Evolutionary conservation across 805 yeast genomes (phyloP).

Genomic region (Cyberlindnera mycetangii): DNA sequence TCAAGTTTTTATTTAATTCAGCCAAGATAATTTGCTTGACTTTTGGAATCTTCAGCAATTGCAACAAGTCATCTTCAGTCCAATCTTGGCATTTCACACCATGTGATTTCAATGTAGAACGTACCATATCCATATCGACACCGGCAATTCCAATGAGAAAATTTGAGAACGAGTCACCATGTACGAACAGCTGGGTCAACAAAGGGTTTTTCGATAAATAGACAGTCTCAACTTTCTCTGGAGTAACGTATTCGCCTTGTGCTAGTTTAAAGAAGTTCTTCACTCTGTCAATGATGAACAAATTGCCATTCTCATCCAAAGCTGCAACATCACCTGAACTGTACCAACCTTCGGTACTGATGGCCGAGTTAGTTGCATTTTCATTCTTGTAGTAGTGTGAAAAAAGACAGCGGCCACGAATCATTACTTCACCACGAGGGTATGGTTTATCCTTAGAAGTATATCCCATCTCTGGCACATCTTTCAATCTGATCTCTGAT

Average conservation of each 20-base stretch:
- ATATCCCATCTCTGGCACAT: slow-evolving; percentile 57
- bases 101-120: background rate
- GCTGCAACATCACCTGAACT: slow-evolving; percentile 54
- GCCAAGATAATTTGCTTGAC: slow-evolving; percentile 9
- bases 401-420: slow-evolving; percentile 52
- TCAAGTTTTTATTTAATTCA: slow-evolving; percentile 10
- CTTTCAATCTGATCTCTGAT: slow-evolving; percentile 49
- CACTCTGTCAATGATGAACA: slow-evolving; percentile 57
- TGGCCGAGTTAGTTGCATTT: slow-evolving; percentile 21
- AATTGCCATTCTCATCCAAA: slow-evolving; percentile 42
- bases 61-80: slow-evolving; percentile 13
- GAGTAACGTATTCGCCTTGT: slow-evolving; percentile 57
- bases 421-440: slow-evolving; percentile 49
- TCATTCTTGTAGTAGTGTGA: slow-evolving; percentile 23
- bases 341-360: slow-evolving; percentile 53
- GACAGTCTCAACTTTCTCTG: slow-evolving; percentile 59
- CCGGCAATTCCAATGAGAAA: slow-evolving; percentile 55
- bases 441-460: slow-evolving; percentile 34
- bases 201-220: slow-evolving; percentile 43
- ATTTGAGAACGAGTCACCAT: slow-evolving; percentile 51
- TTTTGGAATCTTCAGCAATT: slow-evolving; percentile 9
- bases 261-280: slow-evolving; percentile 62
- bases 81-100: slow-evolving; percentile 3
- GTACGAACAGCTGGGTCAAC: slow-evolving; percentile 46
- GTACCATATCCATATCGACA: slow-evolving; percentile 37